A percentile compares a stretch with the other conserved stretches of the same genome.
These are phyloP conservation scores for Candida odintsovae DNA, from an alignment of 805 yeast species.

Conservation along the genomic window DNA sequence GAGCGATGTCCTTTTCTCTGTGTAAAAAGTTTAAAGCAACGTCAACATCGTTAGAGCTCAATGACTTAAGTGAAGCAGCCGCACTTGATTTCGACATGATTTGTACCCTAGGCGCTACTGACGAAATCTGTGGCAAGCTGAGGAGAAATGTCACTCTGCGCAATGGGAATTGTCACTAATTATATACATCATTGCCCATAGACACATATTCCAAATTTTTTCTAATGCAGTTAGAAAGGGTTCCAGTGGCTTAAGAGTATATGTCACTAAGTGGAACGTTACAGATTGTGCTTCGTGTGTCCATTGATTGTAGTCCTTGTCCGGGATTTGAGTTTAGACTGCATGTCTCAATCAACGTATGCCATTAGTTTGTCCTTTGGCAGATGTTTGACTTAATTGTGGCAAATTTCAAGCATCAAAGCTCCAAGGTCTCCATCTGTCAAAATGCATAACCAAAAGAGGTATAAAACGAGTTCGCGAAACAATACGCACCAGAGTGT, in stretches of 20 bases:
- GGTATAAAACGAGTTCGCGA: not conserved
- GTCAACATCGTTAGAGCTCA: constrained; percentile 2
- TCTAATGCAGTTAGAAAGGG: not conserved
- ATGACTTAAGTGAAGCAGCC: not conserved
- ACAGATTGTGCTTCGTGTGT: not conserved
- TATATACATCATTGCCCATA: not conserved
- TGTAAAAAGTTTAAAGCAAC: constrained; percentile 8
- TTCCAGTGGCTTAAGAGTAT: not conserved
- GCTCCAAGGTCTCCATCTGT: too few species aligned
- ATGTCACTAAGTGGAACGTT: not conserved
- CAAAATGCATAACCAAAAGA: not conserved
- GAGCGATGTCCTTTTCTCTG: not conserved
- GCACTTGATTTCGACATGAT: not conserved
- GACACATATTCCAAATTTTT: not conserved
- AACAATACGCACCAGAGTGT: too few species aligned
- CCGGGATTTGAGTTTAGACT: too few species aligned
- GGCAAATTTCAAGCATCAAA: too few species aligned
- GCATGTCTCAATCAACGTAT: too few species aligned
- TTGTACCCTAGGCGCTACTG: too few species aligned
- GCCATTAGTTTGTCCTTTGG: too few species aligned
- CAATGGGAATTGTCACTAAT: not conserved
- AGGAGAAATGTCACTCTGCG: too few species aligned
- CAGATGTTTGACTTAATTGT: too few species aligned
- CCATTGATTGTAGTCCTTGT: too few species aligned
- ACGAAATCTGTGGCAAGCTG: not conserved